These are phyloP conservation scores for Castanea sativa DNA, from an alignment of 306 rosid genomes.

Conservation along the genomic window DNA sequence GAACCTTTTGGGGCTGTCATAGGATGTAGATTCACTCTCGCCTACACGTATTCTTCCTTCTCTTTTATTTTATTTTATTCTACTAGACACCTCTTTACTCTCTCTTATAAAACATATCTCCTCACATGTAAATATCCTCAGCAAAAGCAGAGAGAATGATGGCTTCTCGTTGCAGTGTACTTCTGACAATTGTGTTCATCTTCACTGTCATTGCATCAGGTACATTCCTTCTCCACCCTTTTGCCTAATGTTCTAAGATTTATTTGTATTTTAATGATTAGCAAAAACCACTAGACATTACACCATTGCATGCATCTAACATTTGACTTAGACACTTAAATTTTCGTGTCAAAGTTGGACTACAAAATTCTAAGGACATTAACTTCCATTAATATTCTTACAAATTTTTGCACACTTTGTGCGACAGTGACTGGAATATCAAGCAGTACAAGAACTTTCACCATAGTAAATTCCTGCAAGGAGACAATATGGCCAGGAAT, in stretches of 20 bases:
- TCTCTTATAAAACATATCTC: background rate
- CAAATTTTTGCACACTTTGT: background rate
- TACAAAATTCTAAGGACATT: too few species aligned
- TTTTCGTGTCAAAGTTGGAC: too few species aligned
- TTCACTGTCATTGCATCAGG: slow-evolving; percentile 38
- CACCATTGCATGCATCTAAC: background rate
- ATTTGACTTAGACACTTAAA: background rate
- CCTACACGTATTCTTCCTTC: background rate
- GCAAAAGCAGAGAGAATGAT: background rate
- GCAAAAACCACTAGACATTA: background rate
- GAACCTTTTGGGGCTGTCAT: background rate
- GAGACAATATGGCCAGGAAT: slow-evolving; percentile 66
- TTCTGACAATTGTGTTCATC: background rate
- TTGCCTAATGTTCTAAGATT: background rate
- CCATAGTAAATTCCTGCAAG: slow-evolving; percentile 55
- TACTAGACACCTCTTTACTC: background rate
- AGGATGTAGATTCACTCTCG: background rate
- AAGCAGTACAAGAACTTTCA: slow-evolving; percentile 38
- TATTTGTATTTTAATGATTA: background rate
- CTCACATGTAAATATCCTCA: background rate
- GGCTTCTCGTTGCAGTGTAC: background rate
- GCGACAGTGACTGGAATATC: slow-evolving; percentile 27
- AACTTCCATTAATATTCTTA: background rate
- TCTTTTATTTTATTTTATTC: background rate
- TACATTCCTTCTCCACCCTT: background rate